Evolutionary conservation across 345 rosid species (phyloP).

Genomic region (Eucalyptus curtisii): DNA sequence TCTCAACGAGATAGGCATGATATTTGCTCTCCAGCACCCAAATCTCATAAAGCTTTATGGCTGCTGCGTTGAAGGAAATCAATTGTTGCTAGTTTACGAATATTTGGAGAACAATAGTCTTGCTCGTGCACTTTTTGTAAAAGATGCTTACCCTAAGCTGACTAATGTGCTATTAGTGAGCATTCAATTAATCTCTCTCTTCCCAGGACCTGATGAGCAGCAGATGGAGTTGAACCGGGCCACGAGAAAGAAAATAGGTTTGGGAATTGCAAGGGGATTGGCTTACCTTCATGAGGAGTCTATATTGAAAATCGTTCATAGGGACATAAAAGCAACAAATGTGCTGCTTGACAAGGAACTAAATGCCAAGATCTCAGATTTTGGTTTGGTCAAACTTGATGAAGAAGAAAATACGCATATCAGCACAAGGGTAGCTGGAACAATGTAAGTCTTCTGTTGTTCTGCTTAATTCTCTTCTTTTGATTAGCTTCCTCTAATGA

Average conservation of each 20-base stretch:
- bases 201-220: constrained; percentile 24
- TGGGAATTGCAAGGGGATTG: constrained; percentile 44
- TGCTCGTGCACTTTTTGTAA: constrained; percentile 52
- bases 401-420: constrained; percentile 66
- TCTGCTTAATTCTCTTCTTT: not conserved
- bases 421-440: constrained; percentile 60
- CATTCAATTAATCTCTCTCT: not conserved
- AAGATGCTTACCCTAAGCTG: not conserved
- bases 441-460: constrained; percentile 24
- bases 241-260: constrained; percentile 37
- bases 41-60: constrained; percentile 51
- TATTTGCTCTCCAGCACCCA: constrained; percentile 53
- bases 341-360: constrained; percentile 53
- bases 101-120: constrained; percentile 51
- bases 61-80: constrained; percentile 59
- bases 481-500: not conserved
- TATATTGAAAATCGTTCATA: constrained; percentile 54
- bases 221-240: constrained; percentile 36
- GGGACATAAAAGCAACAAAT: constrained; percentile 63
- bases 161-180: not conserved
- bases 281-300: constrained; percentile 61
- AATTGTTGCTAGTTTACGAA: constrained; percentile 43
- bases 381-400: constrained; percentile 66
- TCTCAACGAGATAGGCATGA: constrained; percentile 57
- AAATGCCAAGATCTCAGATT: constrained; percentile 59